These are phyloP conservation scores for Epichloe sp. DNA, from an alignment of 2,329 filamentous ascomycete species.

Conservation along the genomic window DNA sequence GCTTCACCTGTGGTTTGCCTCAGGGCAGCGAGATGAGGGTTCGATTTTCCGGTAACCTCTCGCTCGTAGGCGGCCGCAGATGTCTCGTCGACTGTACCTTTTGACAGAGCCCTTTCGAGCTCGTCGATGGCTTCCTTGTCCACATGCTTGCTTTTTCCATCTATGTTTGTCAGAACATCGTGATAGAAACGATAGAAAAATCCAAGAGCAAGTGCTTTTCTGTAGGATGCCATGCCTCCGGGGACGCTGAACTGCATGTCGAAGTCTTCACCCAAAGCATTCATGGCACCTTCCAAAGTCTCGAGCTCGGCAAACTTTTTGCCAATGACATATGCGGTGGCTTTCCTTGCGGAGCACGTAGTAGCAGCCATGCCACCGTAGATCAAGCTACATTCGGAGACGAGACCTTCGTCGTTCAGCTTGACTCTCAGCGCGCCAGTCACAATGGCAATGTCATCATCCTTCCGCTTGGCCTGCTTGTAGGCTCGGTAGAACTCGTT, in stretches of 20 bases:
- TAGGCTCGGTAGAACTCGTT: constrained; percentile 82
- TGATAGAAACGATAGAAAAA: constrained; percentile 98
- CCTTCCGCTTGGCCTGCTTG: constrained; percentile 93
- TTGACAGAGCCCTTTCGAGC: constrained; percentile 73
- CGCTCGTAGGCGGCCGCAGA: constrained; percentile 67
- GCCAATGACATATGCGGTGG: constrained; percentile 60
- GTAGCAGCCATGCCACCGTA: constrained; percentile 93
- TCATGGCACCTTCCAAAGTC: constrained; percentile 83
- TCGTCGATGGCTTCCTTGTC: constrained; percentile 71
- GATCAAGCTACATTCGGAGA: constrained; percentile 65
- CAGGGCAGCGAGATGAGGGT: constrained; percentile 76
- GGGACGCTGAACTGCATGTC: constrained; percentile 81
- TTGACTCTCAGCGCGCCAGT: constrained; percentile 71
- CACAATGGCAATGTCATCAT: constrained; percentile 97
- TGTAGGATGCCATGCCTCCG: constrained; percentile 93
- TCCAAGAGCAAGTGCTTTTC: constrained; percentile 76
- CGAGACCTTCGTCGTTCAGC: constrained; percentile 53
- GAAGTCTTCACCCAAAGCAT: constrained; percentile 78
- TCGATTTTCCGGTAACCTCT: constrained; percentile 72
- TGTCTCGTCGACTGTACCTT: constrained; percentile 63
- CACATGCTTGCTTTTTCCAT: constrained; percentile 29
- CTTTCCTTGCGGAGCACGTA: constrained; percentile 73
- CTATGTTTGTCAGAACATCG: constrained; percentile 58
- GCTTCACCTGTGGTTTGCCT: constrained; percentile 92
- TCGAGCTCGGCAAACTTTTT: constrained; percentile 68